Conservation (phyloP, 345 rosid genomes). For the Punica granatum region DNA sequence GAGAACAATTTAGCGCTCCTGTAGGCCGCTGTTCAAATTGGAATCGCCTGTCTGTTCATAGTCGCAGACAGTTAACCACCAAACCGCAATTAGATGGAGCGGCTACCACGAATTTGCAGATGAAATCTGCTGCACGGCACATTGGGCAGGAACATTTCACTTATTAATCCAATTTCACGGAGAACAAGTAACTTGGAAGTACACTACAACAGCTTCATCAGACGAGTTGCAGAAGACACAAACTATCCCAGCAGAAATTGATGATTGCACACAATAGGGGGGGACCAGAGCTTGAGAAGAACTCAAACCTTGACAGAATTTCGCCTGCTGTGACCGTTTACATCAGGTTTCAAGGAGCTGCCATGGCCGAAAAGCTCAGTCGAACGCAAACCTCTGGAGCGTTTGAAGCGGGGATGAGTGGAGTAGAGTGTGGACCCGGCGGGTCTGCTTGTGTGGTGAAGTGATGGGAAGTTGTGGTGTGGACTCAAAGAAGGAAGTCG, state of each 20-base stretch:
- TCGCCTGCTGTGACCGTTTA: constrained; percentile 13
- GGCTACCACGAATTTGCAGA: not conserved
- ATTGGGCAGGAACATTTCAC: too few relatives aligned
- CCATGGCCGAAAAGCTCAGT: constrained; percentile 15
- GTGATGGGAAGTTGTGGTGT: constrained; percentile 14
- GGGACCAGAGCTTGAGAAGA: not conserved
- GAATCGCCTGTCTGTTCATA: not conserved
- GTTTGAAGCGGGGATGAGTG: constrained; percentile 11
- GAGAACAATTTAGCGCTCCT: not conserved
- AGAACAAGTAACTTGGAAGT: not conserved
- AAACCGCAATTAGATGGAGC: not conserved
- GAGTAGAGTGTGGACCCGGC: constrained; percentile 9
- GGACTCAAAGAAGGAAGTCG: constrained; percentile 23
- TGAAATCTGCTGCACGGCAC: not conserved
- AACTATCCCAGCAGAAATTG: too few relatives aligned
- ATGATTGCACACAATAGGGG: too few relatives aligned
- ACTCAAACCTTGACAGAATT: constrained; percentile 30
- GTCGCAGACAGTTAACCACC: not conserved
- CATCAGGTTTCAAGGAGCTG: constrained; percentile 16
- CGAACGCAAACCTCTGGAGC: constrained; percentile 17
- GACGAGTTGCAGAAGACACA: not conserved
- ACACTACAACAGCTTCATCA: not conserved
- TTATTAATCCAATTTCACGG: not conserved
- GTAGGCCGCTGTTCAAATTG: not conserved
- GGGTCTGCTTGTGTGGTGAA: constrained; percentile 12